Evolutionary conservation across 768 basidiomycete genomes (phyloP).

Genomic region (Rhizopogon roseolus): DNA sequence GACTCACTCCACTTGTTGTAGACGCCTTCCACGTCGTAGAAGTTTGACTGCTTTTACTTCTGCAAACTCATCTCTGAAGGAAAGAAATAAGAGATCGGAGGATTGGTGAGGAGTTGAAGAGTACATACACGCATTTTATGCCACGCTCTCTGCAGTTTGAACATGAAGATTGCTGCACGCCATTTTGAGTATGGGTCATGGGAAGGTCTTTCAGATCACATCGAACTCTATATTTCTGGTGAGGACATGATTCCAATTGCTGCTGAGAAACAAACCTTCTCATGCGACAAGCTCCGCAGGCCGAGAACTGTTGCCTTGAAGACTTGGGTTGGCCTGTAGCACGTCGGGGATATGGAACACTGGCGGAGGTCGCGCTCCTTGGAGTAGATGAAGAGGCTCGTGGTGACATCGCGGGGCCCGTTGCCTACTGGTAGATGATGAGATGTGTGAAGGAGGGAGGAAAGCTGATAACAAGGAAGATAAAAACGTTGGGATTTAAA

Average conservation of each 20-base stretch:
- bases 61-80: constrained; percentile 80
- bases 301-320: constrained; percentile 82
- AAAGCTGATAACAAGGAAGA: constrained; percentile 19
- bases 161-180: constrained; percentile 47
- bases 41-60: constrained; percentile 89
- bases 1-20: constrained; percentile 82
- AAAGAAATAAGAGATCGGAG: constrained; percentile 4
- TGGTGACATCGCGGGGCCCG: constrained; percentile 48
- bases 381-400: constrained; percentile 36
- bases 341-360: constrained; percentile 39
- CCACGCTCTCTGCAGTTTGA: constrained; percentile 88
- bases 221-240: constrained; percentile 56
- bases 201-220: constrained; percentile 89
- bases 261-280: constrained; percentile 47
- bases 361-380: constrained; percentile 21
- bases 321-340: constrained; percentile 66
- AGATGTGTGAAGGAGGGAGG: constrained; percentile 24
- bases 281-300: constrained; percentile 91
- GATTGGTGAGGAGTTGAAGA: neutral
- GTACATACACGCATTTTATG: constrained; percentile 87
- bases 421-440: neutral
- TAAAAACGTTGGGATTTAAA: constrained; percentile 11
- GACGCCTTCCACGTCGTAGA: constrained; percentile 68
- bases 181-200: constrained; percentile 42
- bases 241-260: neutral